phyloP scores from a whole-genome alignment of 2,329 filamentous ascomycete genomes.

The Nemania sp. region DNA sequence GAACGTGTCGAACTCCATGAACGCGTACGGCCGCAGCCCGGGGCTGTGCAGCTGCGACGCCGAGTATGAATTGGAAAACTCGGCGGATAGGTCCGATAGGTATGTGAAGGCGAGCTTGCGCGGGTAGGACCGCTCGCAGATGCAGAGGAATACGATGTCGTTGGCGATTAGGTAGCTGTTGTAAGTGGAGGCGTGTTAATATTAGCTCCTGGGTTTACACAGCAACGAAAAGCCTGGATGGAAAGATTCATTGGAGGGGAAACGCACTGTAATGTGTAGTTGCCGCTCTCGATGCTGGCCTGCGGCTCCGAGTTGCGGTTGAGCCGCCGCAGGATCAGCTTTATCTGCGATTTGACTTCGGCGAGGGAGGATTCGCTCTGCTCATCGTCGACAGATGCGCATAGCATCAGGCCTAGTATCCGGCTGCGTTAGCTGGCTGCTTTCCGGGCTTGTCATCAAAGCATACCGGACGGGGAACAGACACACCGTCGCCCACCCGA shows the following conservation, averaged over 20 bases:
- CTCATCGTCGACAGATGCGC: conserved; percentile 91
- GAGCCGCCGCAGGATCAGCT: conserved; percentile 85
- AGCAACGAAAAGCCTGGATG: no score
- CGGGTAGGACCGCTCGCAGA: conserved; percentile 91
- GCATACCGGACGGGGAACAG: conserved; percentile 26
- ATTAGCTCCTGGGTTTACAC: no score
- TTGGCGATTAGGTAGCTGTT: conserved; percentile 79
- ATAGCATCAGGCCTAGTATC: conserved; percentile 80
- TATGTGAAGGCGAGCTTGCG: conserved; percentile 99
- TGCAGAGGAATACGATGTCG: conserved; percentile 87
- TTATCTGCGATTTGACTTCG: conserved; percentile 88
- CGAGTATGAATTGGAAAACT: conserved; percentile 88
- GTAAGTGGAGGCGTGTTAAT: not conserved
- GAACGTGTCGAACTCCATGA: conserved; percentile 97
- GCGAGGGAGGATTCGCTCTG: conserved; percentile 73
- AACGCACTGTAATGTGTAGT: conserved; percentile 81
- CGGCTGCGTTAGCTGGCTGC: conserved; percentile 22
- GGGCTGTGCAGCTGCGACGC: conserved; percentile 72
- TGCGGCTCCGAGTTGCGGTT: conserved; percentile 88
- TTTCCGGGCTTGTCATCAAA: conserved; percentile 20
- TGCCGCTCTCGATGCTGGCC: conserved; percentile 84
- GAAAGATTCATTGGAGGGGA: not conserved
- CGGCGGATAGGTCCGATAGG: conserved; percentile 85
- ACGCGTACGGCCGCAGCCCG: conserved; percentile 85
- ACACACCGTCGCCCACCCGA: conserved; percentile 82